phyloP scores from a whole-genome alignment of 2,329 filamentous ascomycete genomes.

The Fulvia fulva region DNA sequence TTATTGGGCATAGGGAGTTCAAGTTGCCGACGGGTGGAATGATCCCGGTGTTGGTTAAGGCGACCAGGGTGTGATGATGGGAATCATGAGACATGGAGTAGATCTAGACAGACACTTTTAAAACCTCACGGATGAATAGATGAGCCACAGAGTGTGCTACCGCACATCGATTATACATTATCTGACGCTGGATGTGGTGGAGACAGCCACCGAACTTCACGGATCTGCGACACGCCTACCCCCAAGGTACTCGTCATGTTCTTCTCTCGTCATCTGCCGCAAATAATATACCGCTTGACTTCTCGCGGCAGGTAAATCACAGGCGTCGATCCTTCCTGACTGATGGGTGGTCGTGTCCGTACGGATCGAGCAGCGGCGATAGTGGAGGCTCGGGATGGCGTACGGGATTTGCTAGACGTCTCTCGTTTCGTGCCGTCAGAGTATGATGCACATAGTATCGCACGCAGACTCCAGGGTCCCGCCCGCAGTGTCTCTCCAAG shows the following conservation, averaged over 20 bases:
- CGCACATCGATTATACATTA: neutral
- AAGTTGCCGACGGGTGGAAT: slow-evolving; percentile 47
- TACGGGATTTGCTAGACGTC: neutral
- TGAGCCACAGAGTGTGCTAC: too few species aligned
- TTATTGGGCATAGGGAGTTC: slow-evolving; percentile 45
- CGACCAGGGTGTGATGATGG: slow-evolving; percentile 16
- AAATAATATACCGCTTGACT: neutral
- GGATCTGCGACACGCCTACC: too few species aligned
- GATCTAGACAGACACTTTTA: too few species aligned
- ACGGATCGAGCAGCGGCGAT: neutral
- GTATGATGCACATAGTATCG: neutral
- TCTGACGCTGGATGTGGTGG: too few species aligned
- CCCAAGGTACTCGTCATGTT: neutral
- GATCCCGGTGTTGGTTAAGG: slow-evolving; percentile 50
- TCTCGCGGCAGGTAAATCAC: neutral
- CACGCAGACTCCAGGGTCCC: neutral
- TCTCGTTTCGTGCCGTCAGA: neutral
- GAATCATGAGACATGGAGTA: too few species aligned
- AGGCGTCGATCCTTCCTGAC: neutral
- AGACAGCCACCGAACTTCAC: too few species aligned
- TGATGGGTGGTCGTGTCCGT: neutral
- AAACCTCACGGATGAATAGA: too few species aligned
- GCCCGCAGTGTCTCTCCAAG: neutral
- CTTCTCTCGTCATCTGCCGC: neutral
- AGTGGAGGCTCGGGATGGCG: neutral